Evolutionary conservation across 345 rosid species (phyloP), one percentile per base, ranked within the genome.

Genomic region (Rhodamnia rubescens): DNA sequence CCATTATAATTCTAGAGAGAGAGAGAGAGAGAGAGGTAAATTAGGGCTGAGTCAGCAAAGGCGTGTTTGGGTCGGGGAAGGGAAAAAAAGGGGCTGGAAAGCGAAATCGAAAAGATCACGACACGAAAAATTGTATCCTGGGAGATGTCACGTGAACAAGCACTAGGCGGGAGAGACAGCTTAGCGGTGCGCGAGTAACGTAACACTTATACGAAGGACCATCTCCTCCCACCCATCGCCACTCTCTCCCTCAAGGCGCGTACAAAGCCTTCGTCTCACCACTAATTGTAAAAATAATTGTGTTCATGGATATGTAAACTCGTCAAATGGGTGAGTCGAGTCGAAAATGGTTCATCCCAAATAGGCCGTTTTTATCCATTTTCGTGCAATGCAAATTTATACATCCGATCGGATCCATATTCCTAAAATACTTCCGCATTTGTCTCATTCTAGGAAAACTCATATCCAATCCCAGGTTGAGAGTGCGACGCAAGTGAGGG

Each of bases 1-100:
- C 47, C 58, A 55, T 8, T 55, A 55, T 21, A 8, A 55, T 55
- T 21, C 58, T 55, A 55, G 74, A 83, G 81, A 55, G 47, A 26
- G 64, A 74, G 83, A 20, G 64, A 81, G 83, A 50, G 52, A 16
- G 53, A 56, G 55, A 26, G n/a, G 16, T 8, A 24, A 50, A 42
- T 15, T 84, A 29, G 81, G 82, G 83, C 53, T 16, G 55, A 80
- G 78, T 47, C 83, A 61, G 84, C 29, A 57, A 82, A 44, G 85
- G 84, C 85, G 86, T 61, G 90, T 86, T 90, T 56, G 82, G 51
- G 54, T 80, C 75, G 83, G 64, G 83, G 21, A 36, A 10, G 44
- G 44, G 44, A 42, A 53, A 32, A 20, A 78, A 84, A 88, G 86
- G 87, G 2, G 86, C 80, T 69, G 21, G 49, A 51, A 44, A 32